phyloP scores from a whole-genome alignment of 225 moss, liverwort and hornwort genomes.

The Bryum argenteum region DNA sequence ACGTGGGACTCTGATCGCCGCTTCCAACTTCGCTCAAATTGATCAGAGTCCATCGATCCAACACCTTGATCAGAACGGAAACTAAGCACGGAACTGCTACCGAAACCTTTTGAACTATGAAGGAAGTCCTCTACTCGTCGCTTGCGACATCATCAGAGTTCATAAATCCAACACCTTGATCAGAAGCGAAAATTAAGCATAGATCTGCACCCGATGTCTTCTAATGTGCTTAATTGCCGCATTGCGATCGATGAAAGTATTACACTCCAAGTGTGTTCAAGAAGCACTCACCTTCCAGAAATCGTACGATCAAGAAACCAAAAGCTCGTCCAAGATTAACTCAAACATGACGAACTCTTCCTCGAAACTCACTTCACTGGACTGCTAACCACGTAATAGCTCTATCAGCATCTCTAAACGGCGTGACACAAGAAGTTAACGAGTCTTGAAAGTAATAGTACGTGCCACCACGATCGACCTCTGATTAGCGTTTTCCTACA shows the following conservation, averaged over 20 bases:
- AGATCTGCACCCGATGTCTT: too few relatives aligned
- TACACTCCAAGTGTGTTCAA: conserved; percentile 5
- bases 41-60: too few relatives aligned
- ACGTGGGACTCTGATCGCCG: not conserved
- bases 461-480: too few relatives aligned
- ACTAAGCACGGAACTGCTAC: too few relatives aligned
- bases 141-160: too few relatives aligned
- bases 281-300: conserved; percentile 23
- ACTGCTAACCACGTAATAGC: not conserved
- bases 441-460: not conserved
- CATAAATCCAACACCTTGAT: too few relatives aligned
- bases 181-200: too few relatives aligned
- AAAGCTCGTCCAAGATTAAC: not conserved
- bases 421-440: not conserved
- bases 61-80: too few relatives aligned
- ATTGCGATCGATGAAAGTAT: not conserved
- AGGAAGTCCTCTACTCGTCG: too few relatives aligned
- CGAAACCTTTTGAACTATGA: too few relatives aligned
- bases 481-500: not conserved
- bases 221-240: not conserved
- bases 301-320: not conserved
- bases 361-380: conserved; percentile 3
- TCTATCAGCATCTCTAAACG: not conserved
- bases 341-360: not conserved
- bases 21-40: not conserved